A percentile compares a stretch with the other conserved stretches of the same genome.
phyloP scores from a whole-genome alignment of 768 basidiomycete species.

The Agaricus blazei region DNA sequence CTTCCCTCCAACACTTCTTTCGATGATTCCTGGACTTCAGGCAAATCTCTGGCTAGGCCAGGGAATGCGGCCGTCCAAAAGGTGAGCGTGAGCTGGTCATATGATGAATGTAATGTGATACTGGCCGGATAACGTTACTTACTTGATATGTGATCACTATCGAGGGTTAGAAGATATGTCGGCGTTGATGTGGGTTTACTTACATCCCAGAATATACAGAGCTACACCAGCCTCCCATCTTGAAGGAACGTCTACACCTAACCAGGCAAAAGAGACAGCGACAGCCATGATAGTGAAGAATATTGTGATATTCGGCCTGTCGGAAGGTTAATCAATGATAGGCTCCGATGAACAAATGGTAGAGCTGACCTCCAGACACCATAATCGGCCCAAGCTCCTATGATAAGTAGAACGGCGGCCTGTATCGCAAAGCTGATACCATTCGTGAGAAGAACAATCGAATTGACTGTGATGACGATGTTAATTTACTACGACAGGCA shows the following conservation, averaged over 20 bases:
- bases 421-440: slow-evolving; percentile 78
- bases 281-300: slow-evolving; percentile 65
- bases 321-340: slow-evolving; percentile 1
- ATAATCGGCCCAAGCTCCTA: slow-evolving; percentile 81
- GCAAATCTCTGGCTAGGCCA: slow-evolving; percentile 64
- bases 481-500: not conserved
- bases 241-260: slow-evolving; percentile 62
- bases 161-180: slow-evolving; percentile 3
- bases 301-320: slow-evolving; percentile 71
- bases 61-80: slow-evolving; percentile 87
- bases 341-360: not conserved
- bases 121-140: not conserved
- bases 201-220: slow-evolving; percentile 61
- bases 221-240: slow-evolving; percentile 59
- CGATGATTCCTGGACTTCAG: slow-evolving; percentile 57
- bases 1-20: slow-evolving; percentile 29
- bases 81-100: slow-evolving; percentile 53
- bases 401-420: slow-evolving; percentile 54
- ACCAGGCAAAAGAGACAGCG: slow-evolving; percentile 72
- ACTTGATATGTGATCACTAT: slow-evolving; percentile 73
- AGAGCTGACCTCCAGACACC: slow-evolving; percentile 61
- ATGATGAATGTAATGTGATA: not conserved
- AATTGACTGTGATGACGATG: slow-evolving; percentile 49
- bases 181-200: slow-evolving; percentile 18
- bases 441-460: slow-evolving; percentile 74